phyloP scores from a whole-genome alignment of 768 basidiomycete genomes.

The Lyophyllum decastes region DNA sequence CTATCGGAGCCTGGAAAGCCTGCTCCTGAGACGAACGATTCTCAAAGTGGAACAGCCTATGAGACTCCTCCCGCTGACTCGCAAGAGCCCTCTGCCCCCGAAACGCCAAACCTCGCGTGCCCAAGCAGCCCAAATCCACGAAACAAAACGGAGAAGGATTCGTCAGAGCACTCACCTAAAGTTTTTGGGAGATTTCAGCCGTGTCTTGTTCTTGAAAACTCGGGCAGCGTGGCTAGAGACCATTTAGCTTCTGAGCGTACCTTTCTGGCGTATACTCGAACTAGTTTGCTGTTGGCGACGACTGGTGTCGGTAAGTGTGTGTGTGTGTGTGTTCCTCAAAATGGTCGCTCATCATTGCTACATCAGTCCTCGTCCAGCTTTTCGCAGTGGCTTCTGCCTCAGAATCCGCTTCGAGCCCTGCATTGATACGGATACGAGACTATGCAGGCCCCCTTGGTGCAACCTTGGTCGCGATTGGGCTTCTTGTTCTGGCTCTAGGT shows the following conservation, averaged over 20 bases:
- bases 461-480: slow-evolving; percentile 42
- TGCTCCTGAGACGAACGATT: too few relatives aligned
- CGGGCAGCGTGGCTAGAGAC: slow-evolving; percentile 64
- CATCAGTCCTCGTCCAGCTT: slow-evolving; percentile 55
- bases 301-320: slow-evolving; percentile 61
- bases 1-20: too few relatives aligned
- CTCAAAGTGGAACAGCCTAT: too few relatives aligned
- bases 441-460: slow-evolving; percentile 58
- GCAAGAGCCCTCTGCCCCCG: too few relatives aligned
- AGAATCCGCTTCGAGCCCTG: slow-evolving; percentile 6
- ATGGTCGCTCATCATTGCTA: neutral
- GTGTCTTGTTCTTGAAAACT: slow-evolving; percentile 45
- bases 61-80: too few relatives aligned
- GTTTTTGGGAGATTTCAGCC: slow-evolving; percentile 3
- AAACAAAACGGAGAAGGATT: neutral
- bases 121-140: neutral
- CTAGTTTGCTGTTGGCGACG: slow-evolving; percentile 59
- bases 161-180: too few relatives aligned
- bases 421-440: slow-evolving; percentile 22
- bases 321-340: slow-evolving; percentile 3
- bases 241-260: slow-evolving; percentile 66
- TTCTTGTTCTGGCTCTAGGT: slow-evolving; percentile 52
- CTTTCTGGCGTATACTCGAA: slow-evolving; percentile 65
- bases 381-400: slow-evolving; percentile 38
- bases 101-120: neutral